phyloP scores from a whole-genome alignment of 176 grass and related monocot genomes.

The Dendrocalamus sinicus region DNA sequence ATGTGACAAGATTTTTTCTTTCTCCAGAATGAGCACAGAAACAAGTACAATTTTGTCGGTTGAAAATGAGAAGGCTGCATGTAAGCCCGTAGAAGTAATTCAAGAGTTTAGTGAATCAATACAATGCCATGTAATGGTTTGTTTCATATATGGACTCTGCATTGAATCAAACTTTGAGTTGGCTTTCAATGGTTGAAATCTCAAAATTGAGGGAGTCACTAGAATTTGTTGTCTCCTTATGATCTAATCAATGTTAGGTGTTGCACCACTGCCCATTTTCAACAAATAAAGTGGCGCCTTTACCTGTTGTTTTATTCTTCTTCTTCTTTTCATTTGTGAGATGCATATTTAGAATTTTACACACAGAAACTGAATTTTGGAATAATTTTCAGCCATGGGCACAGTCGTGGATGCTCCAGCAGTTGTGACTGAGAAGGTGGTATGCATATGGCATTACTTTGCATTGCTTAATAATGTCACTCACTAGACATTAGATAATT shows the following conservation, averaged over 20 bases:
- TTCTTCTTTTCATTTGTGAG: background rate
- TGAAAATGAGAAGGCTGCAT: background rate
- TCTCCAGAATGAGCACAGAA: background rate
- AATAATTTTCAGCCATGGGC: slow-evolving; percentile 50
- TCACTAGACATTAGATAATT: background rate
- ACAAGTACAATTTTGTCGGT: background rate
- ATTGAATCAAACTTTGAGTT: background rate
- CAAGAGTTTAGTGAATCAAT: background rate
- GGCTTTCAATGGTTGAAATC: background rate
- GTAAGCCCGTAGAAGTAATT: background rate
- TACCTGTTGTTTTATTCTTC: background rate
- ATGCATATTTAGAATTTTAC: slow-evolving; percentile 9
- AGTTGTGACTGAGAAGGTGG: slow-evolving; percentile 36
- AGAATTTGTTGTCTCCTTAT: background rate
- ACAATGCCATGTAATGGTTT: slow-evolving; percentile 4
- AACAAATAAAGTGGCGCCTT: background rate
- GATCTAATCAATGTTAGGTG: background rate
- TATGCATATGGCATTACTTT: slow-evolving; percentile 5
- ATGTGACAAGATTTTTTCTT: background rate
- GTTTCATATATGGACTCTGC: background rate
- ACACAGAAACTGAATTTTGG: background rate
- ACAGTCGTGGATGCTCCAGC: slow-evolving; percentile 58
- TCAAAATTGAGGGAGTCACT: background rate
- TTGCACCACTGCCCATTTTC: background rate
- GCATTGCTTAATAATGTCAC: background rate